Percentiles rank a stretch among this genome's conserved stretches.
phyloP scores from a whole-genome alignment of 768 basidiomycete genomes.

The Auricularia sp. region DNA sequence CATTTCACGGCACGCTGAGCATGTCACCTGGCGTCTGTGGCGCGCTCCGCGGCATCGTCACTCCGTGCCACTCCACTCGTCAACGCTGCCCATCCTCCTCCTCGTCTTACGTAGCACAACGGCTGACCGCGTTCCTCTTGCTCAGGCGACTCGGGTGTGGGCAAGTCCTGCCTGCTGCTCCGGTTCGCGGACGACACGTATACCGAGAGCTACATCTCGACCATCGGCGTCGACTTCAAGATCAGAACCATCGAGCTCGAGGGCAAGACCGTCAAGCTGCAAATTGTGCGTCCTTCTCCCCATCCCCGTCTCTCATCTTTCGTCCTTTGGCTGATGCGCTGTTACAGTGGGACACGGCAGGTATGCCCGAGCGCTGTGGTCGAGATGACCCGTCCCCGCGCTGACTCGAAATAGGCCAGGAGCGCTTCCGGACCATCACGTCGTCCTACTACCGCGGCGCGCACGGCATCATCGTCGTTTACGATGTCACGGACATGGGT shows the following conservation, averaged over 20 bases:
- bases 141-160: slow-evolving; percentile 78
- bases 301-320: neutral
- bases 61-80: too few relatives aligned
- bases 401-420: slow-evolving; percentile 55
- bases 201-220: slow-evolving; percentile 94
- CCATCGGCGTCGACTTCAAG: slow-evolving; percentile 98
- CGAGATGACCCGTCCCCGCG: neutral
- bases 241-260: slow-evolving; percentile 98
- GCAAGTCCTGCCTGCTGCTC: slow-evolving; percentile 87
- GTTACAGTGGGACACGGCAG: slow-evolving; percentile 93
- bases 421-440: slow-evolving; percentile 97
- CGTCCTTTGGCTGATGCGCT: too few relatives aligned
- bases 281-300: slow-evolving; percentile 63
- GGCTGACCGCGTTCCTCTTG: neutral
- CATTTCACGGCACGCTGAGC: too few relatives aligned
- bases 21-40: too few relatives aligned
- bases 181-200: slow-evolving; percentile 95
- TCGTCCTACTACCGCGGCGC: slow-evolving; percentile 99
- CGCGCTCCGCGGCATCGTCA: too few relatives aligned
- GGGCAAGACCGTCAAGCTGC: slow-evolving; percentile 95
- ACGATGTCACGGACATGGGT: slow-evolving; percentile 95
- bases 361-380: slow-evolving; percentile 27
- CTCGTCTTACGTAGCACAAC: neutral
- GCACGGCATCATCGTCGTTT: slow-evolving; percentile 97
- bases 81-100: neutral